Base-by-base conservation (phyloP, 1,284 basidiomycete species). In the Trichosporon sp. region DNA sequence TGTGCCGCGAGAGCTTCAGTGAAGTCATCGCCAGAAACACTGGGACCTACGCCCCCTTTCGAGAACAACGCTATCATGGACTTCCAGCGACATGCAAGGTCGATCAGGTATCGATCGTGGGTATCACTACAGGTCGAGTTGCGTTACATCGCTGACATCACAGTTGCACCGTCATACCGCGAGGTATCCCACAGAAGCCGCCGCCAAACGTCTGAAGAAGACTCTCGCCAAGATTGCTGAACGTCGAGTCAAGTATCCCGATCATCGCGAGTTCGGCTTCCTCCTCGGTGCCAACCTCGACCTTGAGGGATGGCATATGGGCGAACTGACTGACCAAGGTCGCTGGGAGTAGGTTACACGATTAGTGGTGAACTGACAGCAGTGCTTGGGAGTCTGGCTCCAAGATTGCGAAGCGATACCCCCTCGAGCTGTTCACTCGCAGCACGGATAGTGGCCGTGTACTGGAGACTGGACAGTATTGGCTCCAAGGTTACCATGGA, bases 91-190 rank as follows among this genome's bases (percentile, higher is more conserved):
- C 80, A 21, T 83, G 81, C 67, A 71, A 76, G 21, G 73, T 83
- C 1, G 78, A 80, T 68, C 82, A 83, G 71, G 81, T 82, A 19
- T 80, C 78, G 1, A 67, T 83, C 2, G 82, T 83, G 68, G 67
- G 81, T 78, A 7, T 26, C 26, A 26, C 26, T 26, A 26, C 26
- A 26, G 26, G 26, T 26, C 26, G 26, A 26, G 4, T 26, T 4
- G 1, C 21, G 40, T 16, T 56, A 66, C 10, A 37, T 14, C 19
- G 46, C 65, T 65, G 5, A 65, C 64, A 43, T 4, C 14, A 38
- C 73, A 94, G 92, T 83, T 96, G n/a, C 91, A 95, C 83, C 86
- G 93, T 10, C 94, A 96, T 77, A 92, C 92, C 0, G 90, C 91
- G 1, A 87, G 94, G 38, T 94, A 88, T 75, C 94, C 93, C 0